Evolutionary conservation across 2,329 filamentous ascomycete genomes (phyloP), one percentile per base, ranked within the genome.

Genomic region (Boeremia exigua): DNA sequence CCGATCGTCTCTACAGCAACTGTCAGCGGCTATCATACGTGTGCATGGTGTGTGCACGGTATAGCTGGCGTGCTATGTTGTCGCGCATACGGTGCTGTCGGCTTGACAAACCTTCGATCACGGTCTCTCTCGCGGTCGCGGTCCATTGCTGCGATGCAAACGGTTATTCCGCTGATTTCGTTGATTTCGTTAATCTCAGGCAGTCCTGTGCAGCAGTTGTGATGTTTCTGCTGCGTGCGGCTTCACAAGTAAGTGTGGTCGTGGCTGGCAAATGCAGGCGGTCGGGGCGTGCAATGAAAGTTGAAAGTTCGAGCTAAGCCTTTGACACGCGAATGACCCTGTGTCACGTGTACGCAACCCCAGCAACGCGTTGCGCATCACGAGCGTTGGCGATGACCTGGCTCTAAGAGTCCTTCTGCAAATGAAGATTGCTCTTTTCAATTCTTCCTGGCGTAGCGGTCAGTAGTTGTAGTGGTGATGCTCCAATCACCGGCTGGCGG

Each of bases 21-120:
- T 32, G 39, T 55, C 40, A 55, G 52, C 17, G 34, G 36, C 46
- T 50, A 25, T 36, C 28, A 29, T 19, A 6, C 2, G 3, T 34
- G 49, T 48, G 38, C 48, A 46, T 38, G 33, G 50, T 53, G 48
- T 44, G 38, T 53, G 48, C 54, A 53, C 44, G 30, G 45, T 36
- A 48, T 27, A 46, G 47, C 30, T 39, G 27, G 12, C 7, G 7
- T 46, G 53, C 53, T 47, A 14, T 27, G 42, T 50, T 50, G 53
- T 47, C 53, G 40, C 53, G 53, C 39, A 58, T 55, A 60, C 56
- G 54, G 42, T 60, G 53, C 33, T 48, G 23, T 56, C 51, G 61
- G 62, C 60, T 60, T 50, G 56, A 76, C 76, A 69, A 70, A 79
- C 78, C 78, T 79, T 68, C 77, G 72, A 56, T 79, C 76, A 54